Evolutionary conservation across 2,329 filamentous ascomycete species (phyloP), one percentile per base, ranked within the genome.

Genomic region (Fusarium succisae): DNA sequence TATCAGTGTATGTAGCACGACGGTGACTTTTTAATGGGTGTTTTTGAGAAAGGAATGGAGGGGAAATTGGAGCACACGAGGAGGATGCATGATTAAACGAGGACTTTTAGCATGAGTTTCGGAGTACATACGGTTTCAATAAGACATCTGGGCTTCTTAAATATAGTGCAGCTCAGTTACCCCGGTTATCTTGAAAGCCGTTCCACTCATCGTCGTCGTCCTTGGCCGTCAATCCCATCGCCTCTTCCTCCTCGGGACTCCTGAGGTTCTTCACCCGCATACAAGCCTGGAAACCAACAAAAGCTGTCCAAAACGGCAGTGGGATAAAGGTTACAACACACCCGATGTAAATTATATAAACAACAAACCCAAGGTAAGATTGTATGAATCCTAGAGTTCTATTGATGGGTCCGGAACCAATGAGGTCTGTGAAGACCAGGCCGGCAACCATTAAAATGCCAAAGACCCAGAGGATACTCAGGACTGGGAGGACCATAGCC

Each of bases 381-480:
- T 35, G 30, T 9, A 77, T 26, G 8, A 61, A 30, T 18, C 12
- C 56, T 20, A 75, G 22, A 32, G 41, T 54, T 18, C 39, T 50
- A 5, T 26, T 62, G 24, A 75, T 47, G 3, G 66, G 38, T 1
- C 74, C 67, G 2, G 51, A 45, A 37, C 20, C 28, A n/a, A 70
- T 20, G 7, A 74, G n/a, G 15, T 78, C 71, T 35, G 38, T 10
- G 26, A 68, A 37, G 20, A 38, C 53, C 20, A 57, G 12, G n/a
- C 44, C 44, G 17, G 39, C 43, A 15, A 73, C 32, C 37, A 66
- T n/a, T 7, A 69, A 43, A 14, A 70, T 26, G 26, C 55, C 62
- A 37, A 69, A 45, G 15, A 71, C 11, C 76, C 74, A 78, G 26
- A 69, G 13, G 15, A 67, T 39, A 28, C 63, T 72, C n/a, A 76